These are phyloP conservation scores for Lentinula sp. DNA, from an alignment of 768 basidiomycete genomes.

Conservation along the genomic window DNA sequence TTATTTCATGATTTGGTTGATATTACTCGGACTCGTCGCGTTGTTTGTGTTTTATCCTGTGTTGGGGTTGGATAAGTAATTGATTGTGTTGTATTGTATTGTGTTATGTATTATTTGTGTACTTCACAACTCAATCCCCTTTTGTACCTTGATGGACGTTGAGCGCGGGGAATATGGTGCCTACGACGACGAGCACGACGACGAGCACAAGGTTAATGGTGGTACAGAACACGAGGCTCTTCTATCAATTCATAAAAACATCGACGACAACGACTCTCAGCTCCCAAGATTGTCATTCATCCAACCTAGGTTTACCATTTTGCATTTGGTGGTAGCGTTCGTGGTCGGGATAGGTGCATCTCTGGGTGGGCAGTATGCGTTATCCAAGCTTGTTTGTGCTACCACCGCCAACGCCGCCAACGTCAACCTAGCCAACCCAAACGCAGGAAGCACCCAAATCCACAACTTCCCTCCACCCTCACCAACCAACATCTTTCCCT, in stretches of 20 bases:
- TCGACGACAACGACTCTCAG: no score
- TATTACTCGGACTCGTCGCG: neutral
- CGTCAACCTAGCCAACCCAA: conserved; percentile 44
- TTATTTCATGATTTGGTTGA: neutral
- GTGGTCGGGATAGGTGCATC: no score
- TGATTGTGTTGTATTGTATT: neutral
- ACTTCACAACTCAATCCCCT: neutral
- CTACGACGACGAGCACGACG: conserved; percentile 11
- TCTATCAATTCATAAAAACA: conserved; percentile 17
- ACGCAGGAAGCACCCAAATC: conserved; percentile 65
- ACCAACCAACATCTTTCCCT: conserved; percentile 68
- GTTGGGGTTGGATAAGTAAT: neutral
- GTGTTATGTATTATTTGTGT: no score
- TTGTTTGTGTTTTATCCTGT: conserved; percentile 4
- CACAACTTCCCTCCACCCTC: conserved; percentile 67
- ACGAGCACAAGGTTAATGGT: conserved; percentile 6
- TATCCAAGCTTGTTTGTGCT: no score
- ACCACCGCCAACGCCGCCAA: conserved; percentile 14
- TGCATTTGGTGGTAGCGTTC: no score
- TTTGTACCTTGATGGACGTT: conserved; percentile 2
- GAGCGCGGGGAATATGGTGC: conserved; percentile 5
- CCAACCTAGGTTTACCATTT: no score
- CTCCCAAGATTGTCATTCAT: no score
- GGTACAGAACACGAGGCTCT: conserved; percentile 28
- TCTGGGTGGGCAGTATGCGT: no score